Conservation (phyloP, 2,329 filamentous ascomycete genomes). For the Dryadomyces quercivorus region DNA sequence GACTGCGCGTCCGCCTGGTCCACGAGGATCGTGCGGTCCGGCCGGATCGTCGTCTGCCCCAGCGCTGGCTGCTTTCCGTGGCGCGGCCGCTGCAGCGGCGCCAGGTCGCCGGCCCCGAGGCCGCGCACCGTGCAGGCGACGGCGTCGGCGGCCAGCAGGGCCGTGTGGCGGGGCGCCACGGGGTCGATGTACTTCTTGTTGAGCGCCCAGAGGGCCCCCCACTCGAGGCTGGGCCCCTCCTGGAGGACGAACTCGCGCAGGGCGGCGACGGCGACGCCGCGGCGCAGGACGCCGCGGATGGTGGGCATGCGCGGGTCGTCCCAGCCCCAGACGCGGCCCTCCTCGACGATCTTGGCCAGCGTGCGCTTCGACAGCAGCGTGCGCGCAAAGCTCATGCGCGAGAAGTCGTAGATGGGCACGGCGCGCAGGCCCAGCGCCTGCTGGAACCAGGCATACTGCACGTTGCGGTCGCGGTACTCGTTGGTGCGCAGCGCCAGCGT, state of each 20-base stretch:
- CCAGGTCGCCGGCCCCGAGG: too few species aligned
- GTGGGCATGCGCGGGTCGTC: slow-evolving; percentile 80
- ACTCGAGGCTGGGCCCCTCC: slow-evolving; percentile 74
- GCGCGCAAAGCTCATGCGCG: slow-evolving; percentile 69
- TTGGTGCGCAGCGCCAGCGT: slow-evolving; percentile 73
- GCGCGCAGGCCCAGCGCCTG: slow-evolving; percentile 59
- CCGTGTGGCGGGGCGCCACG: too few species aligned
- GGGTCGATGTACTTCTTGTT: slow-evolving; percentile 70
- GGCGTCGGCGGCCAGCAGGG: too few species aligned
- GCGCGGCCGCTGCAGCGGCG: too few species aligned
- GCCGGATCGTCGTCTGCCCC: too few species aligned
- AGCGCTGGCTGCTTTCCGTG: too few species aligned
- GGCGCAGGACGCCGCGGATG: slow-evolving; percentile 55
- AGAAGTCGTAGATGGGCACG: slow-evolving; percentile 77
- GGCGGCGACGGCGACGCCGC: slow-evolving; percentile 69
- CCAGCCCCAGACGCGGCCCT: slow-evolving; percentile 4
- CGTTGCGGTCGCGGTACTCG: slow-evolving; percentile 71
- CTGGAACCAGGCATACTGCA: slow-evolving; percentile 76
- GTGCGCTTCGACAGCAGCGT: slow-evolving; percentile 78
- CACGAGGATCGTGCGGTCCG: neutral
- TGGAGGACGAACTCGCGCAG: slow-evolving; percentile 73
- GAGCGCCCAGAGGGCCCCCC: slow-evolving; percentile 57
- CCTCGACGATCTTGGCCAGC: slow-evolving; percentile 67
- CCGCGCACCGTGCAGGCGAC: too few species aligned
- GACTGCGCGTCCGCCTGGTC: neutral